Conservation (phyloP, 306 rosid genomes). For the Spatholobus suberectus region DNA sequence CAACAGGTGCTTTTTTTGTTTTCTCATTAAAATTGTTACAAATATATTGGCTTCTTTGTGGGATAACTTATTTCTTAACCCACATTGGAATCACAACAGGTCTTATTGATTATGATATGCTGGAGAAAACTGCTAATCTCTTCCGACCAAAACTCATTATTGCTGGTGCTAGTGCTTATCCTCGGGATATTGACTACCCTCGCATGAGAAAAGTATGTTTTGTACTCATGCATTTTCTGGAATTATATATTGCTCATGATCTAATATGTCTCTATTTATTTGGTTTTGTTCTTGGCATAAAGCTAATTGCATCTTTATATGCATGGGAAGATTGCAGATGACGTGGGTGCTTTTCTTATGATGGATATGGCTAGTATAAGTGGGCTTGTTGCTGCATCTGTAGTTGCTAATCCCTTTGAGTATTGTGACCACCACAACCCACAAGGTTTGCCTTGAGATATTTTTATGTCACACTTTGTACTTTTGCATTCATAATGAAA, state of each 20-base stretch:
- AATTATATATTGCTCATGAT: conserved; percentile 19
- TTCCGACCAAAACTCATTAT: conserved; percentile 91
- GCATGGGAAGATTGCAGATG: conserved; percentile 74
- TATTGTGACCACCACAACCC: conserved; percentile 97
- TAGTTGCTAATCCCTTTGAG: conserved; percentile 84
- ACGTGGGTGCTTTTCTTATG: conserved; percentile 94
- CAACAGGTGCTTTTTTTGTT: conserved; percentile 61
- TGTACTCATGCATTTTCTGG: conserved; percentile 8
- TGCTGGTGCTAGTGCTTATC: conserved; percentile 98
- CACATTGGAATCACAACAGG: conserved; percentile 54
- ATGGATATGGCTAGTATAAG: conserved; percentile 99
- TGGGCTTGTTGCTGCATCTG: conserved; percentile 96
- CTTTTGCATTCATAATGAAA: conserved; percentile 32
- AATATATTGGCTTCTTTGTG: conserved; percentile 17
- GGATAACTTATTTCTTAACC: not conserved
- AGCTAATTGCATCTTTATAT: conserved; percentile 44
- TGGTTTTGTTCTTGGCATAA: not conserved
- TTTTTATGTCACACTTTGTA: conserved; percentile 24
- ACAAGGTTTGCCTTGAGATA: conserved; percentile 66
- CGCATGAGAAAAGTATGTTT: conserved; percentile 82
- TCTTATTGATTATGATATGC: conserved; percentile 88
- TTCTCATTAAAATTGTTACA: conserved; percentile 1
- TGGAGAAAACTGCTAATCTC: conserved; percentile 80
- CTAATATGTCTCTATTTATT: not conserved
- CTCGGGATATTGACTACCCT: conserved; percentile 93